Evolutionary conservation across 2,329 filamentous ascomycete genomes (phyloP).

Genomic region (Neofusicoccum kwambonambiense): DNA sequence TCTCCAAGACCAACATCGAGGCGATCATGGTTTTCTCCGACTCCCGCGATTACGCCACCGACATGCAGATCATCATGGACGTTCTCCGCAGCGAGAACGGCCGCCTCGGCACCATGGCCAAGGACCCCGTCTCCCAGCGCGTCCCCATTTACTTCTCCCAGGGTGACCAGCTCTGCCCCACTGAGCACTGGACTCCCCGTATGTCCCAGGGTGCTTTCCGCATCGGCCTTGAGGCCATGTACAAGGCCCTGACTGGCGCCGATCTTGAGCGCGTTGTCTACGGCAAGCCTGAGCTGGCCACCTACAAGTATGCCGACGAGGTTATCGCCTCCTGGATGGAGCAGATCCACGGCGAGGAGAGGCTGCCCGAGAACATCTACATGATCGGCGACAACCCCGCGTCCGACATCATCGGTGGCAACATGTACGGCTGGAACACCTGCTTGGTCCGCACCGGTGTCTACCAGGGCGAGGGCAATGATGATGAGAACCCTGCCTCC

Average conservation of each 20-base stretch:
- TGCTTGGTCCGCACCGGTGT: constrained; percentile 76
- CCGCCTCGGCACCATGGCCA: constrained; percentile 61
- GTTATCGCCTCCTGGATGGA: constrained; percentile 74
- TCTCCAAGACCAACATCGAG: constrained; percentile 69
- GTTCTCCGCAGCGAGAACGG: constrained; percentile 68
- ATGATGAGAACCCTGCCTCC: constrained; percentile 72
- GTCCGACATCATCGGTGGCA: constrained; percentile 72
- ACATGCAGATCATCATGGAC: constrained; percentile 76
- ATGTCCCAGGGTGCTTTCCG: constrained; percentile 76
- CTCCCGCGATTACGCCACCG: constrained; percentile 70
- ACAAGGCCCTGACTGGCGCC: constrained; percentile 66
- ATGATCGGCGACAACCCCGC: constrained; percentile 76
- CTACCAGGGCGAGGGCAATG: constrained; percentile 74
- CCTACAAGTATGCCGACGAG: constrained; percentile 78
- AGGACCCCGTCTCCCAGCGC: constrained; percentile 63
- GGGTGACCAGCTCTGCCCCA: constrained; percentile 63
- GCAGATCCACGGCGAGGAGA: constrained; percentile 70
- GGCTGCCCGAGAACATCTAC: constrained; percentile 67
- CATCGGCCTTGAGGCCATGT: constrained; percentile 71
- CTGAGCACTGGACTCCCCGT: constrained; percentile 59
- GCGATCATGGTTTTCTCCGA: constrained; percentile 75
- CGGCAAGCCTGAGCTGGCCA: constrained; percentile 71
- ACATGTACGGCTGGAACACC: constrained; percentile 82
- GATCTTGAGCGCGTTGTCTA: constrained; percentile 75
- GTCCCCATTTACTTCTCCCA: constrained; percentile 75